Evolutionary conservation across 2,329 filamentous ascomycete species (phyloP), one percentile per base, ranked within the genome.

Genomic region (Albophoma yamanashiensis): DNA sequence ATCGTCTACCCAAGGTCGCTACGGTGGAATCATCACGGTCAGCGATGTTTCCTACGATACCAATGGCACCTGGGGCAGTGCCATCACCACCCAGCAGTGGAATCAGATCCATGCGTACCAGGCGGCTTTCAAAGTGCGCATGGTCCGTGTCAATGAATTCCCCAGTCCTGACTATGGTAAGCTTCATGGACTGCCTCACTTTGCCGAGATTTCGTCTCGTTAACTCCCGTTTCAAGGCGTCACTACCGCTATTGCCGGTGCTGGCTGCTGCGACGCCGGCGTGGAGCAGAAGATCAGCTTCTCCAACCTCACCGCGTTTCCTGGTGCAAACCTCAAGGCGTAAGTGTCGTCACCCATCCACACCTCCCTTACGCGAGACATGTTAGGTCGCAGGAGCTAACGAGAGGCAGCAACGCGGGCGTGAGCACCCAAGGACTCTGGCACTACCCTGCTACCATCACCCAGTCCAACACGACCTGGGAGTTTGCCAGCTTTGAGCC

Each of bases 121-220:
- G 69, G 74, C 75, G 2, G 71, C 71, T 34, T 87, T 84, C 63
- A 80, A 82, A 25, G 80, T 84, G 15, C 77, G 84, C 36, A 82
- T 86, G 81, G 82, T 86, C 38, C 80, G 83, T 56, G 71, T 84
- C 25, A 82, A 85, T 66, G 81, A 80, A 7, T 85, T 77, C 64
- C 84, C 84, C 7, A 76, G 76, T 8, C 68, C 77, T 17, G 75
- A 78, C 12, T 82, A 78, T 65, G 81, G 82, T 65, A 71, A 73
- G 64, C 68, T 66, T 22, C 25, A 3, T n/a, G 25, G 15, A 36
- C 43, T 12, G 25, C 27, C 8, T 1, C 14, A 4, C 11, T 36
- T 7, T 3, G 15, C 20, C 11, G 20, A 0, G 12, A 22, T 2
- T 36, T 2, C 50, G 8, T 53, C 50, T 12, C n/a, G 2, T 34